A percentile compares a stretch with the other conserved stretches of the same genome.
phyloP scores from a whole-genome alignment of 2,329 filamentous ascomycete genomes.

The Stemphylium beticola region DNA sequence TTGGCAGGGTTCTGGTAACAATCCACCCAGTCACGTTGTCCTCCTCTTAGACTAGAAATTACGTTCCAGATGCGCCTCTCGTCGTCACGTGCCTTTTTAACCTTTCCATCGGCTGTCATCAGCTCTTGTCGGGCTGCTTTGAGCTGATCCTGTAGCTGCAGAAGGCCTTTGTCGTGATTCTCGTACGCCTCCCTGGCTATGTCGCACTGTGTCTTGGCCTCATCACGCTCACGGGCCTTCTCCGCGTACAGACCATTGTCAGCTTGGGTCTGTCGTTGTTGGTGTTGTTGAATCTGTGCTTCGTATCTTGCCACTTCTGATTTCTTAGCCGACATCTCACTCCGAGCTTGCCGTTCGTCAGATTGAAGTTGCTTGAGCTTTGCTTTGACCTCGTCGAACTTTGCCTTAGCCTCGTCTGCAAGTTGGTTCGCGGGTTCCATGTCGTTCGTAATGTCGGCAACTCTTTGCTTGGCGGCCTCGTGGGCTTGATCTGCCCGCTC shows the following conservation, averaged over 20 bases:
- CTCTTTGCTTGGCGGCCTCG: constrained; percentile 44
- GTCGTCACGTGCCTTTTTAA: constrained; percentile 53
- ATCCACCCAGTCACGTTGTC: constrained; percentile 65
- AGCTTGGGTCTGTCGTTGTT: constrained; percentile 63
- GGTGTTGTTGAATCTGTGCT: constrained; percentile 61
- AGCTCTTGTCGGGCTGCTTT: constrained; percentile 38
- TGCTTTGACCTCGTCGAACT: constrained; percentile 60
- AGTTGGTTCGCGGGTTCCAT: constrained; percentile 55
- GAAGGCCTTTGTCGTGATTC: constrained; percentile 48
- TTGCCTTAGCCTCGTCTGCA: constrained; percentile 58
- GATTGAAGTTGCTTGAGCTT: constrained; percentile 59
- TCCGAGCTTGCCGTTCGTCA: constrained; percentile 70
- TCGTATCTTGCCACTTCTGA: constrained; percentile 51
- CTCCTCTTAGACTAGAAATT: constrained; percentile 59
- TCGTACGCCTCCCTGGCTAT: constrained; percentile 54
- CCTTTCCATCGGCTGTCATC: constrained; percentile 25
- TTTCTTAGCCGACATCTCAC: constrained; percentile 62
- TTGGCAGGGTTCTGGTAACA: constrained; percentile 64
- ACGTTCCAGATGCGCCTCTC: constrained; percentile 59
- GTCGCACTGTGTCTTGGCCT: constrained; percentile 60
- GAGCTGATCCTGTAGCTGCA: constrained; percentile 46
- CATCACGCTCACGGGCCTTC: constrained; percentile 65
- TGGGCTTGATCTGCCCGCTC: constrained; percentile 52
- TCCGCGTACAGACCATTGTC: constrained; percentile 72
- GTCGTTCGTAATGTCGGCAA: constrained; percentile 44